Base-by-base conservation (phyloP, 2,329 filamentous ascomycete genomes). In the Claviceps paspali region DNA sequence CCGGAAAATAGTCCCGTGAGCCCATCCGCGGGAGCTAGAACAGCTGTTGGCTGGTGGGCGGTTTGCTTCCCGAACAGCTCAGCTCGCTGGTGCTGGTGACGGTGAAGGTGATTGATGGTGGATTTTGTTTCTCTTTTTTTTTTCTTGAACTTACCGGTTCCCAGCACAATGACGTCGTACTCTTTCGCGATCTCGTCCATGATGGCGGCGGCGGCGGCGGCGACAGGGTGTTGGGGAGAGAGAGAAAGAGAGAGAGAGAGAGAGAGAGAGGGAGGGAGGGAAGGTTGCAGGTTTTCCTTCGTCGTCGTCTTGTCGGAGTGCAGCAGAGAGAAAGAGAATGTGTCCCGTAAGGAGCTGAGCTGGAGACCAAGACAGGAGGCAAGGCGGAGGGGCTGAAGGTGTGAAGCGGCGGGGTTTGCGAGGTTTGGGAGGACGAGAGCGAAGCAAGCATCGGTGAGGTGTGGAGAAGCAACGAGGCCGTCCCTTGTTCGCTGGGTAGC, bases 151-250 rank as follows among this genome's bases (percentile, higher is more conserved):
- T 57, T 70, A 94, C 86, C 87, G 61, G 91, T 98, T 73, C 91
- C 91, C 60, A 98, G 77, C 60, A 98, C 91, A 59, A 98, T 78
- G 63, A 95, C 84, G 74, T 98, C 91, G 74, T 98, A 98, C 65
- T 95, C 87, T 59, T 85, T 83, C 50, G 87, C 85, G 59, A 98
- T 94, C 65, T 96, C 91, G 59, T 96, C 91, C 91, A 96, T 96
- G 65, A 45, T 73, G 54, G 29, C n/a, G n/a, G n/a, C n/a, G n/a
- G n/a, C n/a, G n/a, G n/a, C n/a, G n/a, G n/a, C n/a, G n/a, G n/a
- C n/a, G n/a, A n/a, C n/a, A n/a, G n/a, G n/a, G 19, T 14, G 38
- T 33, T n/a, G 7, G 21, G n/a, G n/a, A n/a, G n/a, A n/a, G n/a
- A n/a, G n/a, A n/a, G n/a, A n/a, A n/a, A n/a, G n/a, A n/a, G n/a